phyloP scores from a whole-genome alignment of 2,329 filamentous ascomycete genomes.

The Trichoderma sp. region DNA sequence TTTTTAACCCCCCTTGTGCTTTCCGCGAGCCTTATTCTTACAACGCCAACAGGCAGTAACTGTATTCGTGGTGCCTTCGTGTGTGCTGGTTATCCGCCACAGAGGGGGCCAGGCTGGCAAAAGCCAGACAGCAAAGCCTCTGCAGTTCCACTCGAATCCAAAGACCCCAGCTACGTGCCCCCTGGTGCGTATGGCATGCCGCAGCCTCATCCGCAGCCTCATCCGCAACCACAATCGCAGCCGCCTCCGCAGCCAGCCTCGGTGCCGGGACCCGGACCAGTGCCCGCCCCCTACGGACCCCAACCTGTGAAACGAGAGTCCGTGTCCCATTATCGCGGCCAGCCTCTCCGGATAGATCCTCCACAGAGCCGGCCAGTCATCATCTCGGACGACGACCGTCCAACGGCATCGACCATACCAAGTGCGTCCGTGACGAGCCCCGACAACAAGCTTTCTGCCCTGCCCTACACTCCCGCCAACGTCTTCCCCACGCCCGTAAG shows the following conservation, averaged over 20 bases:
- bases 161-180: conserved; percentile 65
- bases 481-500: conserved; percentile 62
- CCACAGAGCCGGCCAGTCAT: conserved; percentile 56
- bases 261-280: not conserved
- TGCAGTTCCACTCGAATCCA: conserved; percentile 77
- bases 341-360: conserved; percentile 60
- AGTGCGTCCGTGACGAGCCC: conserved; percentile 58
- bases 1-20: not conserved
- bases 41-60: conserved; percentile 64
- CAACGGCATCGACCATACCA: conserved; percentile 57
- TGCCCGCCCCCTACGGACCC: conserved; percentile 29
- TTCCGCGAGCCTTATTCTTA: conserved; percentile 16
- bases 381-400: conserved; percentile 54
- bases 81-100: conserved; percentile 86
- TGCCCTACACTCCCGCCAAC: conserved; percentile 54
- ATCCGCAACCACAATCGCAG: conserved; percentile 9
- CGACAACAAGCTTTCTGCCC: conserved; percentile 60
- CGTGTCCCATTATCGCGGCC: conserved; percentile 58
- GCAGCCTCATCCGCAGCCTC: conserved; percentile 9
- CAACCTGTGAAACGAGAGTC: conserved; percentile 53
- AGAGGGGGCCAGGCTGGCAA: conserved; percentile 68
- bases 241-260: conserved; percentile 2
- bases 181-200: conserved; percentile 62
- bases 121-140: conserved; percentile 69
- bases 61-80: conserved; percentile 86